Conservation (phyloP, 2,329 filamentous ascomycete species). For the Claviceps sp. region DNA sequence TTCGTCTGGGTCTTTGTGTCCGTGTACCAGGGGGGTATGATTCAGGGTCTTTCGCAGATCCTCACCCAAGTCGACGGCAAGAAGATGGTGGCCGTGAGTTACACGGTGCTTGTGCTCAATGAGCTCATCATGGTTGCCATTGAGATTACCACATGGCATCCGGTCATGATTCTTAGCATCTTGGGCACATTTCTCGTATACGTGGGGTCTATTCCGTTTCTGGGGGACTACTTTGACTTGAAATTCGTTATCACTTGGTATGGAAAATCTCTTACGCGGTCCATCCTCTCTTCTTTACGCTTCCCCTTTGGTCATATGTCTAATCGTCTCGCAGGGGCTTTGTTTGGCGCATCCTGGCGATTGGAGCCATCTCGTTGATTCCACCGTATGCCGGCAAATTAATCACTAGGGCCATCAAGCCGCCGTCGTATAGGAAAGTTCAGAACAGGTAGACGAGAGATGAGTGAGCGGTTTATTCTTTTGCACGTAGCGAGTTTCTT, state of each 20-base stretch:
- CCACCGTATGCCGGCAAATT: conserved; percentile 82
- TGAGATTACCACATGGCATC: conserved; percentile 94
- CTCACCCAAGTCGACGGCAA: conserved; percentile 63
- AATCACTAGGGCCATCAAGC: conserved; percentile 72
- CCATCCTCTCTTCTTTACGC: background rate
- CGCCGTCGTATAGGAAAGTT: conserved; percentile 91
- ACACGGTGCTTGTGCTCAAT: conserved; percentile 84
- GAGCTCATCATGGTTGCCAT: conserved; percentile 96
- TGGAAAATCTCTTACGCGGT: conserved; percentile 15
- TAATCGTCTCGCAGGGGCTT: conserved; percentile 49
- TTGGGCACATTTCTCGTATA: conserved; percentile 74
- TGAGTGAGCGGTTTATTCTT: conserved; percentile 2
- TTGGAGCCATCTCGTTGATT: conserved; percentile 66
- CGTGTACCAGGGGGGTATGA: conserved; percentile 88
- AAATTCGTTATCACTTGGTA: conserved; percentile 59
- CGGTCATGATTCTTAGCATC: conserved; percentile 75
- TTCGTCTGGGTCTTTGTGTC: conserved; percentile 94
- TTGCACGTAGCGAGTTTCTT: background rate
- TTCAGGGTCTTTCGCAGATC: conserved; percentile 86
- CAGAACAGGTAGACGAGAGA: conserved; percentile 42
- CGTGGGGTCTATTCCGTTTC: conserved; percentile 68
- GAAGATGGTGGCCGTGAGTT: conserved; percentile 78
- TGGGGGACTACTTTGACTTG: conserved; percentile 84
- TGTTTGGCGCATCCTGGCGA: conserved; percentile 74
- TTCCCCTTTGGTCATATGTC: conserved; percentile 1